Evolutionary conservation across 345 rosid species (phyloP).

Genomic region (Erodium maritimum): DNA sequence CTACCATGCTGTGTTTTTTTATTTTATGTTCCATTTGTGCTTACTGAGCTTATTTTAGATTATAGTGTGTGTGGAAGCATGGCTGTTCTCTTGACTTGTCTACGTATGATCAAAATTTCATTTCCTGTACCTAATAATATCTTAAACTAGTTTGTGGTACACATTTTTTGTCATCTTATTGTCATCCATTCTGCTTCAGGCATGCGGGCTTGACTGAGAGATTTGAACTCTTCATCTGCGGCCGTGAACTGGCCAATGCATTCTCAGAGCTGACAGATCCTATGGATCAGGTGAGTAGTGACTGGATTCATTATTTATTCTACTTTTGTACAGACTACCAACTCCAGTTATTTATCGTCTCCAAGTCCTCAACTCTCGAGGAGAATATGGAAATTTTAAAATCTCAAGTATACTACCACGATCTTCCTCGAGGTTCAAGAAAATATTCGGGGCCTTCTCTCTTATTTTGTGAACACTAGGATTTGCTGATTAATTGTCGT

Average conservation of each 20-base stretch:
- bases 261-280: conserved; percentile 96
- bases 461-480: background rate
- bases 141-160: background rate
- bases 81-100: background rate
- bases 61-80: background rate
- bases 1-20: too few species aligned
- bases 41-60: too few species aligned
- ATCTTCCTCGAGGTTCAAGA: background rate
- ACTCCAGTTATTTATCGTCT: background rate
- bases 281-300: conserved; percentile 59
- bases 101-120: background rate
- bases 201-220: conserved; percentile 72
- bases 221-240: conserved; percentile 90
- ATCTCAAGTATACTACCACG: background rate
- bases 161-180: conserved; percentile 1
- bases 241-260: conserved; percentile 95
- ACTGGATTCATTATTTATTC: background rate
- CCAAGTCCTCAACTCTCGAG: background rate
- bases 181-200: conserved; percentile 18
- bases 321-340: background rate
- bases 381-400: background rate
- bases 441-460: too few species aligned
- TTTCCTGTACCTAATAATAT: background rate
- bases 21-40: too few species aligned
- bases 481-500: background rate